A percentile compares a stretch with the other conserved stretches of the same genome.
Evolutionary conservation across 495 filamentous ascomycete genomes (phyloP).

Genomic region (Daldinia decipiens): DNA sequence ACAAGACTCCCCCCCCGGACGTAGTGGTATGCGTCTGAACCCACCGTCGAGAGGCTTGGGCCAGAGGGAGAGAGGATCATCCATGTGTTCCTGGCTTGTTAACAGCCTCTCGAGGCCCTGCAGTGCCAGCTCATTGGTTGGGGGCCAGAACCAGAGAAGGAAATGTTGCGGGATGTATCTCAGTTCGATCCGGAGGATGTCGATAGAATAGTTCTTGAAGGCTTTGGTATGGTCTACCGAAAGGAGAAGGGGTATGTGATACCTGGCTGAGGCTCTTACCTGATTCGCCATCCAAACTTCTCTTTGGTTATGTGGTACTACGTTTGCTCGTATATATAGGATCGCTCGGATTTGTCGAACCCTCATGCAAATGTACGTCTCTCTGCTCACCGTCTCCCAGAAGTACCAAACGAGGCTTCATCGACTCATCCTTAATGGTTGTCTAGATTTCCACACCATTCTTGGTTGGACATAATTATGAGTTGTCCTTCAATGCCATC

Average conservation of each 20-base stretch:
- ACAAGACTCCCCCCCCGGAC: conserved; percentile 22
- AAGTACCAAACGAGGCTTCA: conserved; percentile 34
- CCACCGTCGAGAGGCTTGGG: conserved; percentile 29
- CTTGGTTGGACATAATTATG: conserved; percentile 45
- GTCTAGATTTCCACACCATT: conserved; percentile 22
- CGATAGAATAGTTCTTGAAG: conserved; percentile 37
- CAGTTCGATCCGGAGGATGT: conserved; percentile 37
- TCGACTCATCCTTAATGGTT: conserved; percentile 31
- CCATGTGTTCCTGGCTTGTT: conserved; percentile 46
- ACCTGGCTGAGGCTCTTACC: conserved; percentile 5
- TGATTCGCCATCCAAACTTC: conserved; percentile 23
- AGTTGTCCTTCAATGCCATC: conserved; percentile 43
- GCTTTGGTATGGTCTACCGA: conserved; percentile 6
- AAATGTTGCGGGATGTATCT: conserved; percentile 42
- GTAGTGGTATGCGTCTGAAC: conserved; percentile 40
- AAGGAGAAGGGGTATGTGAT: conserved; percentile 11
- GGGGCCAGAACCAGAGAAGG: conserved; percentile 40
- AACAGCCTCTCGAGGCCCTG: conserved; percentile 42
- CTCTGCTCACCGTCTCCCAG: conserved; percentile 36
- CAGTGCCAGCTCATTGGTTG: conserved; percentile 45
- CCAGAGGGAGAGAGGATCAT: conserved; percentile 35
- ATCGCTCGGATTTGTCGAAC: conserved; percentile 31
- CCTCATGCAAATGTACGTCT: conserved; percentile 22
- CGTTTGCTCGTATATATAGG: conserved; percentile 21
- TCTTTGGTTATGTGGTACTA: conserved; percentile 17